Evolutionary conservation across 805 yeast genomes (phyloP).

Genomic region (Wickerhamiella dianesei): DNA sequence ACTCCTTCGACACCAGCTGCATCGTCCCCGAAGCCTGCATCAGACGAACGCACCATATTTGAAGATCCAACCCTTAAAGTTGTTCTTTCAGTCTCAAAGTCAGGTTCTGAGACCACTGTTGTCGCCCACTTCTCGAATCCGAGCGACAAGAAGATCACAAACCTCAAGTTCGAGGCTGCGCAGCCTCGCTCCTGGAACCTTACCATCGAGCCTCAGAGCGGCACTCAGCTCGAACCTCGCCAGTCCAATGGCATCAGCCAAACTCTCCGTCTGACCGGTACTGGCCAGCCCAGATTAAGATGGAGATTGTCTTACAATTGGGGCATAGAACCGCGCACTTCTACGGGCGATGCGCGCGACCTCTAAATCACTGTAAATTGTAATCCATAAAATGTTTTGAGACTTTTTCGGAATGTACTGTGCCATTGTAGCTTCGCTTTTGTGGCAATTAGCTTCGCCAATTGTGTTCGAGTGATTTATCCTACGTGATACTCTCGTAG

Average conservation of each 20-base stretch:
- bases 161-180: conserved; percentile 50
- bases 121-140: conserved; percentile 41
- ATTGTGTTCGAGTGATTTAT: too few species aligned
- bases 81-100: conserved; percentile 32
- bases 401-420: not conserved
- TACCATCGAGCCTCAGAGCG: conserved; percentile 48
- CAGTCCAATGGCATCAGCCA: conserved; percentile 42
- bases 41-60: conserved; percentile 4
- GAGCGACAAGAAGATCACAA: conserved; percentile 32
- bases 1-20: not conserved
- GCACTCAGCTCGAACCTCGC: conserved; percentile 37
- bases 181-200: conserved; percentile 52
- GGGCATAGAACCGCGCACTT: conserved; percentile 30
- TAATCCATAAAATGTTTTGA: not conserved
- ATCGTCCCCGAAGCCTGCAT: conserved; percentile 11
- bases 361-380: conserved; percentile 1
- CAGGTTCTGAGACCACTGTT: conserved; percentile 31
- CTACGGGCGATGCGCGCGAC: conserved; percentile 32
- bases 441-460: too few species aligned
- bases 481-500: too few species aligned
- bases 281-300: conserved; percentile 46
- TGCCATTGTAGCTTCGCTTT: not conserved
- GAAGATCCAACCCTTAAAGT: conserved; percentile 34
- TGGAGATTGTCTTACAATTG: conserved; percentile 53
- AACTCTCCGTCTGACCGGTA: conserved; percentile 27